Conservation (phyloP, 192 early-diverging fungal species). For the Thoreauomyces humboldtii region DNA sequence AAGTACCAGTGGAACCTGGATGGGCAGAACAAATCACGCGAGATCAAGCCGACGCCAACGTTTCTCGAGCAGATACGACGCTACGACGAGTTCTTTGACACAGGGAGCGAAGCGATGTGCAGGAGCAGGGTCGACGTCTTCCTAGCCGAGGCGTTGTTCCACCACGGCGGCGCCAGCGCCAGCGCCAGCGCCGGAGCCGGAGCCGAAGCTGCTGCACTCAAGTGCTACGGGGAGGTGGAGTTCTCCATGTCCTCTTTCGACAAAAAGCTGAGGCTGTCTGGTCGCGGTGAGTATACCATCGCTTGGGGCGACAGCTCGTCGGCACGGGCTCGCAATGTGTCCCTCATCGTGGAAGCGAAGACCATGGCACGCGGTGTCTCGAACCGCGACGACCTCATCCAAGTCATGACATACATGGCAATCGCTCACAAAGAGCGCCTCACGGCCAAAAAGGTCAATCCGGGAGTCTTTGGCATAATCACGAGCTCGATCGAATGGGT, state of each 20-base stretch:
- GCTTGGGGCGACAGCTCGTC: neutral
- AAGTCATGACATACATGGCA: slow-evolving; percentile 14
- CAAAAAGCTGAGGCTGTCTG: neutral
- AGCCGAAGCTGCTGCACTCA: no score
- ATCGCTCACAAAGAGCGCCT: neutral
- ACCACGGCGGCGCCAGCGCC: neutral
- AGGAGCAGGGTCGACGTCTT: neutral
- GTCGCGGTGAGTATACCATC: neutral
- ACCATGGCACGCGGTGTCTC: no score
- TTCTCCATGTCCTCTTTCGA: slow-evolving; percentile 10
- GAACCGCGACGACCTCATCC: neutral
- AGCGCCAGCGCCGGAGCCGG: no score
- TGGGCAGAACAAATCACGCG: neutral
- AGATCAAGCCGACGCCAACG: neutral
- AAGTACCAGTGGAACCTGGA: slow-evolving; percentile 14
- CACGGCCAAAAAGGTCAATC: neutral
- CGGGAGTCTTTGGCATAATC: slow-evolving; percentile 9
- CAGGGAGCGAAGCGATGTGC: neutral
- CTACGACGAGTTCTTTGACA: neutral
- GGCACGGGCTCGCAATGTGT: neutral
- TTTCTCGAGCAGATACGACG: neutral
- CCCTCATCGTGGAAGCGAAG: no score
- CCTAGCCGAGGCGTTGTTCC: slow-evolving; percentile 10
- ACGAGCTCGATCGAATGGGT: slow-evolving; percentile 9
- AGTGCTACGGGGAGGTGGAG: neutral